Percentiles rank a stretch among this genome's conserved stretches.
Evolutionary conservation across 2,329 filamentous ascomycete genomes (phyloP).

Genomic region (Kalmusia sp.): DNA sequence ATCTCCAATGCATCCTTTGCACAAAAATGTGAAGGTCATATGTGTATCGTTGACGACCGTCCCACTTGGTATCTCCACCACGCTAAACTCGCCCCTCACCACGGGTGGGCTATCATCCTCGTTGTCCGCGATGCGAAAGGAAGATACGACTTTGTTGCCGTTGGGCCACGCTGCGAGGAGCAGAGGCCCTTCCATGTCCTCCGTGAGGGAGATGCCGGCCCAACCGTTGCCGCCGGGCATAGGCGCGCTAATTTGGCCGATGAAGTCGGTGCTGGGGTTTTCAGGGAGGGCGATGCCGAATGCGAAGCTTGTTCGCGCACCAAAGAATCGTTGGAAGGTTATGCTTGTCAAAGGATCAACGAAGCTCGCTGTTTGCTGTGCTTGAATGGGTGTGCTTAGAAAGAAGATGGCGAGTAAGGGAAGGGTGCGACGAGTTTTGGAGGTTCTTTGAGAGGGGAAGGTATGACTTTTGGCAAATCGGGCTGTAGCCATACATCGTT

Average conservation of each 20-base stretch:
- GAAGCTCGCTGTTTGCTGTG: conserved; percentile 19
- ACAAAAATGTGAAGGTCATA: conserved; percentile 24
- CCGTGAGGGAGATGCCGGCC: conserved; percentile 23
- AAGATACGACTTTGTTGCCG: conserved; percentile 19
- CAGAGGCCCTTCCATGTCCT: conserved; percentile 27
- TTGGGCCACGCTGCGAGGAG: conserved; percentile 27
- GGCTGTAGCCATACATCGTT: too few species aligned
- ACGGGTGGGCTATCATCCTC: conserved; percentile 23
- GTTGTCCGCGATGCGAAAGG: conserved; percentile 23
- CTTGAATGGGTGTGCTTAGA: too few species aligned
- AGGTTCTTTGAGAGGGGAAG: too few species aligned
- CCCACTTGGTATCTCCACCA: conserved; percentile 11
- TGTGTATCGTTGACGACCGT: conserved; percentile 15
- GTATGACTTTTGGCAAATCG: too few species aligned
- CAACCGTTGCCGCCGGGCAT: conserved; percentile 22
- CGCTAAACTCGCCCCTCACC: conserved; percentile 18
- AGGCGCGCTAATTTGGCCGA: conserved; percentile 27
- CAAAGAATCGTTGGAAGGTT: conserved; percentile 24
- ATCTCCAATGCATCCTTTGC: conserved; percentile 21
- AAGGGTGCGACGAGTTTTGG: too few species aligned
- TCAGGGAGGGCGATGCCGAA: conserved; percentile 30
- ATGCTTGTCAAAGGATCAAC: conserved; percentile 20
- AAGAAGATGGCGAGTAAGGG: too few species aligned
- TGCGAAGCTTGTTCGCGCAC: conserved; percentile 19
- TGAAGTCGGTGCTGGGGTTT: conserved; percentile 20